phyloP scores from a whole-genome alignment of 345 rosid species.

The Eucalyptus rudis region DNA sequence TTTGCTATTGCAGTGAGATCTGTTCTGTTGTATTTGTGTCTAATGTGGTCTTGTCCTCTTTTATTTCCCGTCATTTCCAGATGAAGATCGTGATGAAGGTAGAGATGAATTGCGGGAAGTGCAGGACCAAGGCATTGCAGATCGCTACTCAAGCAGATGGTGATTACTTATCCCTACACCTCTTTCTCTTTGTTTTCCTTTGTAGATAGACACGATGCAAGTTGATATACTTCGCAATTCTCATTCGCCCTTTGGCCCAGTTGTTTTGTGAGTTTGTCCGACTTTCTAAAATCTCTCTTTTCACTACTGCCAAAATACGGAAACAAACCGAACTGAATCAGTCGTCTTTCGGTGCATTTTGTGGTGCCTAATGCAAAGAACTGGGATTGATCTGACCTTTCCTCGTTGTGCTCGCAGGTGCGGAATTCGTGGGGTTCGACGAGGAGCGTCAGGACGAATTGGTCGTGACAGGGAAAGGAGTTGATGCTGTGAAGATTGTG shows the following conservation, averaged over 20 bases:
- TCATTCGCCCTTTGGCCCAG: neutral
- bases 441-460: neutral
- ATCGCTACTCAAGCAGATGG: neutral
- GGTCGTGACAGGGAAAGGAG: neutral
- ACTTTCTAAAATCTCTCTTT: neutral
- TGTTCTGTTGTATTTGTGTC: neutral
- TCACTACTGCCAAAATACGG: neutral
- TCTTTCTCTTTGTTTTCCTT: neutral
- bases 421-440: neutral
- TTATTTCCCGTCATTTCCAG: neutral
- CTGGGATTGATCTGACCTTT: neutral
- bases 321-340: neutral
- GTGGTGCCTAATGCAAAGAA: neutral
- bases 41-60: neutral
- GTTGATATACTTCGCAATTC: neutral
- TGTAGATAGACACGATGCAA: neutral
- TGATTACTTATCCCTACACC: neutral
- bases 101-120: neutral
- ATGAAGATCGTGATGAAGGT: neutral
- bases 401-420: neutral
- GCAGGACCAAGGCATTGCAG: neutral
- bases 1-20: neutral
- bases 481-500: neutral
- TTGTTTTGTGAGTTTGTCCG: neutral
- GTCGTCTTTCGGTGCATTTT: neutral